A percentile compares a stretch with the other conserved stretches of the same genome.
phyloP scores from a whole-genome alignment of 2,329 filamentous ascomycete species.

The Stachybotrys elegans region DNA sequence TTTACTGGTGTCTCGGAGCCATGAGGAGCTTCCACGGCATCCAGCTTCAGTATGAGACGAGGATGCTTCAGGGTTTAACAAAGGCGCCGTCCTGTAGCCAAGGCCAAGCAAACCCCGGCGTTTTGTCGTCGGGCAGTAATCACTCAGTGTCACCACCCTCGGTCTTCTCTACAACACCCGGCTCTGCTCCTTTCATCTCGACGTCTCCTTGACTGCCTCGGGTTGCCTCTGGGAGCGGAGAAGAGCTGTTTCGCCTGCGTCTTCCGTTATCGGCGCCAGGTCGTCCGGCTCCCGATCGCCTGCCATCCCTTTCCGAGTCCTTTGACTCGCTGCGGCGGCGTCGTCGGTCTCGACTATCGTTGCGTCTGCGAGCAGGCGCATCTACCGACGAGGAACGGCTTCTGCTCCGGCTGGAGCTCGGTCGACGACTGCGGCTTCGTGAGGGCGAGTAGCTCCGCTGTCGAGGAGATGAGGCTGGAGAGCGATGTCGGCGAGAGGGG shows the following conservation, averaged over 20 bases:
- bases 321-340: constrained; percentile 21
- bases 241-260: constrained; percentile 46
- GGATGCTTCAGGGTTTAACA: too few species aligned
- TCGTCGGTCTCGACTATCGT: constrained; percentile 9
- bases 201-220: constrained; percentile 51
- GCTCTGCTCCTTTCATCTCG: constrained; percentile 35
- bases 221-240: constrained; percentile 45
- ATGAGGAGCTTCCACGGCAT: not conserved
- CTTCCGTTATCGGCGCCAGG: constrained; percentile 12
- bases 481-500: constrained; percentile 30
- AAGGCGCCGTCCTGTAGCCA: too few species aligned
- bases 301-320: not conserved
- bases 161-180: constrained; percentile 9
- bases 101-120: too few species aligned
- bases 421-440: constrained; percentile 22
- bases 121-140: too few species aligned
- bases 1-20: too few species aligned
- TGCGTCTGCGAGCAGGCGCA: not conserved
- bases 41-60: not conserved
- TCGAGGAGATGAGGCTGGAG: constrained; percentile 32
- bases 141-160: too few species aligned
- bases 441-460: constrained; percentile 32
- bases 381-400: constrained; percentile 10
- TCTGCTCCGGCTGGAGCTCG: constrained; percentile 15
- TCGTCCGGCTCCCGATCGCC: constrained; percentile 7